These are phyloP conservation scores for Boletus tomentosulus DNA, from an alignment of 768 basidiomycete genomes.

Conservation along the genomic window DNA sequence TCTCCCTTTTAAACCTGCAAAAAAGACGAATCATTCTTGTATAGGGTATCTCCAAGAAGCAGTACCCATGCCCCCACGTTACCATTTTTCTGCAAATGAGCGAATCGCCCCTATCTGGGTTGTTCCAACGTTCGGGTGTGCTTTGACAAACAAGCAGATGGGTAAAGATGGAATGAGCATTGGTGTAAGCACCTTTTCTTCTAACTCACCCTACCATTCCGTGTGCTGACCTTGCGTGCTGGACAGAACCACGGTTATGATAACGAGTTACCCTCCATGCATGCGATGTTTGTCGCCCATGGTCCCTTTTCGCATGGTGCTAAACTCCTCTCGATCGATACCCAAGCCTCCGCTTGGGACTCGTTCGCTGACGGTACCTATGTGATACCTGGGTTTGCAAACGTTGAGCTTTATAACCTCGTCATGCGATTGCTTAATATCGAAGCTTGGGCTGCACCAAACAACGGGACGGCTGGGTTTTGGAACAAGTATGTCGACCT, in stretches of 20 bases:
- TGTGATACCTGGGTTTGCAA: slow-evolving; percentile 79
- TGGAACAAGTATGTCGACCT: slow-evolving; percentile 70
- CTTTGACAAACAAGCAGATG: slow-evolving; percentile 63
- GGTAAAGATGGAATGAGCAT: slow-evolving; percentile 62
- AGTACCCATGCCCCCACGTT: slow-evolving; percentile 65
- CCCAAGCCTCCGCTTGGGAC: slow-evolving; percentile 45
- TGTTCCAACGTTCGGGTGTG: slow-evolving; percentile 77
- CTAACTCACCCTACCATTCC: background rate
- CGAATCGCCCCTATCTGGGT: slow-evolving; percentile 89
- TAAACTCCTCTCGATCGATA: slow-evolving; percentile 41
- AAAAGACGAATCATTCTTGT: background rate
- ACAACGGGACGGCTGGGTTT: slow-evolving; percentile 77
- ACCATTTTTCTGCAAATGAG: slow-evolving; percentile 66
- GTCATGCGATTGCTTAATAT: slow-evolving; percentile 72
- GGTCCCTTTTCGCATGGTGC: slow-evolving; percentile 77
- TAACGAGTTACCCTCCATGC: slow-evolving; percentile 72
- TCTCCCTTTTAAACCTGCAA: background rate
- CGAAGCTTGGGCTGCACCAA: slow-evolving; percentile 48
- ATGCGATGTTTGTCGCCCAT: slow-evolving; percentile 87
- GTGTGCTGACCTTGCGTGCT: background rate
- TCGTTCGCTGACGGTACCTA: slow-evolving; percentile 53
- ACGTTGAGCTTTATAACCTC: slow-evolving; percentile 83
- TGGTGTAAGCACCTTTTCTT: slow-evolving; percentile 50
- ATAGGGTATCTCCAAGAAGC: slow-evolving; percentile 14
- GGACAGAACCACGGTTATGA: slow-evolving; percentile 83